These are phyloP conservation scores for Antarctomyces pellizariae DNA, from an alignment of 495 filamentous ascomycete species.

Conservation along the genomic window DNA sequence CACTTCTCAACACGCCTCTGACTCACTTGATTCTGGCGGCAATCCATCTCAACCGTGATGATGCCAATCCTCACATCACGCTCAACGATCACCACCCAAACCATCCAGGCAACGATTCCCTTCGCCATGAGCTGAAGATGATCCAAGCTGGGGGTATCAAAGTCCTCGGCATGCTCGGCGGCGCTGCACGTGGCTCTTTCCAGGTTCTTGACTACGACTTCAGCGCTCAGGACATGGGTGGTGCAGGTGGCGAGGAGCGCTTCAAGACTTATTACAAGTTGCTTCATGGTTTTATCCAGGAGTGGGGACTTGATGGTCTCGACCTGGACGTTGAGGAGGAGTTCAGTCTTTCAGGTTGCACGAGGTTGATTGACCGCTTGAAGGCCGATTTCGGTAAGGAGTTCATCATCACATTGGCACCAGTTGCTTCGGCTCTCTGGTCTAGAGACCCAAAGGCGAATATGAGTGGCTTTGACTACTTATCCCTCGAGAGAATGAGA, in stretches of 20 bases:
- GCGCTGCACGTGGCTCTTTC: conserved; percentile 50
- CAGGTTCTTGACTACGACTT: conserved; percentile 33
- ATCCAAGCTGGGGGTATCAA: conserved; percentile 41
- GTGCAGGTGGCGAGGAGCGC: too few relatives aligned
- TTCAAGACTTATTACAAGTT: conserved; percentile 49
- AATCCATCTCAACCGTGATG: conserved; percentile 62
- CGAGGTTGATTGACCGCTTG: conserved; percentile 46
- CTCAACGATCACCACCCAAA: conserved; percentile 50
- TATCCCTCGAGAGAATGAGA: conserved; percentile 34
- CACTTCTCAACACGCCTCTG: conserved; percentile 24
- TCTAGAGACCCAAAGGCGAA: conserved; percentile 24
- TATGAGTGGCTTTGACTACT: conserved; percentile 57
- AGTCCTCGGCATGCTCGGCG: conserved; percentile 65
- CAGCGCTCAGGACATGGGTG: conserved; percentile 13
- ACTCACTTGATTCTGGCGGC: conserved; percentile 64
- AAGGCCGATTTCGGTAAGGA: conserved; percentile 41
- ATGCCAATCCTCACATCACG: conserved; percentile 29
- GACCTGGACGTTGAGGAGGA: conserved; percentile 69
- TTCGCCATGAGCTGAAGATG: conserved; percentile 49
- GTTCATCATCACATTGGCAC: conserved; percentile 59
- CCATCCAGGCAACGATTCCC: conserved; percentile 26
- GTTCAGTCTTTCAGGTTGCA: conserved; percentile 46
- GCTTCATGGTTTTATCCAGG: conserved; percentile 31
- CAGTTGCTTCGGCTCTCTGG: conserved; percentile 49
- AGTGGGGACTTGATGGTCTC: conserved; percentile 38